Evolutionary conservation across 2,329 filamentous ascomycete genomes (phyloP).

Genomic region (Aphanocladium album): DNA sequence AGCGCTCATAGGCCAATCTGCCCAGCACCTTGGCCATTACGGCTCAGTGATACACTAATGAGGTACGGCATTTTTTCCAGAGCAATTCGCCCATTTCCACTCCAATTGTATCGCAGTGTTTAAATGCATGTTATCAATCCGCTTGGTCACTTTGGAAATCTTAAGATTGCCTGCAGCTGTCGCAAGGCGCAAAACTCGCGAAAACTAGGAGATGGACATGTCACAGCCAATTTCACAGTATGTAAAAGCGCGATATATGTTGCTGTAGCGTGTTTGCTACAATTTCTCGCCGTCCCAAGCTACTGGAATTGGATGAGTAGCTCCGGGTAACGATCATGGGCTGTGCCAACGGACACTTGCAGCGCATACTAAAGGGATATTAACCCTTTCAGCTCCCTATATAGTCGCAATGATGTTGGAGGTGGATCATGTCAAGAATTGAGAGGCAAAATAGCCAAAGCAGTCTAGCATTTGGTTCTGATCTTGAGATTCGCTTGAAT

Average conservation of each 20-base stretch:
- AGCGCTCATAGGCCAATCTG: conserved; percentile 11
- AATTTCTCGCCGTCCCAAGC: not conserved
- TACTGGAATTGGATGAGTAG: not conserved
- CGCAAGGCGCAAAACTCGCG: not conserved
- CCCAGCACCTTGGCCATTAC: not conserved
- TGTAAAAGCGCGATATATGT: not conserved
- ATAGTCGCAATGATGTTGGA: too few relatives aligned
- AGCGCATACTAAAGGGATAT: not conserved
- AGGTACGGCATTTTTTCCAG: not conserved
- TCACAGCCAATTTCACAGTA: not conserved
- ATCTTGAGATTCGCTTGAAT: not conserved
- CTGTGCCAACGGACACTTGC: not conserved
- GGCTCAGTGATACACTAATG: conserved; percentile 7
- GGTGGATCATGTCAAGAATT: not conserved
- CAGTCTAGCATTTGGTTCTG: not conserved
- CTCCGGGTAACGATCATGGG: not conserved
- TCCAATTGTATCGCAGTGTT: not conserved
- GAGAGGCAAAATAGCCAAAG: not conserved
- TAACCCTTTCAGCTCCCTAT: too few relatives aligned
- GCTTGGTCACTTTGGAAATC: not conserved
- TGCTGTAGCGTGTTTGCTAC: not conserved
- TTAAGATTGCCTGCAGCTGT: not conserved
- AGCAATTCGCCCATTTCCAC: not conserved
- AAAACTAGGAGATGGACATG: not conserved
- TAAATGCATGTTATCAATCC: not conserved